phyloP scores from a whole-genome alignment of 768 basidiomycete species.

The Phylloporus sp. region DNA sequence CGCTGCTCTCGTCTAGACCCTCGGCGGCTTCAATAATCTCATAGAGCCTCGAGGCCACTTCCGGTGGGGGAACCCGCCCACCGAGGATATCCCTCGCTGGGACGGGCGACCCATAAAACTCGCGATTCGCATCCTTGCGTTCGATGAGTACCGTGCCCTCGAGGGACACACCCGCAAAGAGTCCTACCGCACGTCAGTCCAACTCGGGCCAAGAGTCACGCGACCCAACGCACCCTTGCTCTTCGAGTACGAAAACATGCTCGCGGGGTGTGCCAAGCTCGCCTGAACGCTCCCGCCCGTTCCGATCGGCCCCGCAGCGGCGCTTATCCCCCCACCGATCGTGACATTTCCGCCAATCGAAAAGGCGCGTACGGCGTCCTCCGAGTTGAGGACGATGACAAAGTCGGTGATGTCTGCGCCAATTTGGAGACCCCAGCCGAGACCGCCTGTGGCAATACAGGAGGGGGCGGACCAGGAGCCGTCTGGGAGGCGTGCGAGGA shows the following conservation, averaged over 20 bases:
- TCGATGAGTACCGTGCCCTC: conserved; percentile 95
- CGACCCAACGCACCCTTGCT: conserved; percentile 58
- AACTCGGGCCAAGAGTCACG: too few species aligned
- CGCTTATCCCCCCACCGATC: conserved; percentile 84
- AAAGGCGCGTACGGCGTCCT: conserved; percentile 94
- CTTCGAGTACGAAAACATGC: conserved; percentile 97
- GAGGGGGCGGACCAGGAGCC: conserved; percentile 97
- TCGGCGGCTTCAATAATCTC: conserved; percentile 97
- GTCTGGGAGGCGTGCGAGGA: conserved; percentile 88
- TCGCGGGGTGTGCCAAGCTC: conserved; percentile 84
- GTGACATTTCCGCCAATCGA: conserved; percentile 94
- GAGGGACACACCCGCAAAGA: conserved; percentile 91
- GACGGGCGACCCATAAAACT: conserved; percentile 91
- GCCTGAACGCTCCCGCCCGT: conserved; percentile 90
- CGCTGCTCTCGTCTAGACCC: conserved; percentile 79
- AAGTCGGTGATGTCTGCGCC: conserved; percentile 95
- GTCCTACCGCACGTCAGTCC: conserved; percentile 42
- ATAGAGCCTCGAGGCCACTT: conserved; percentile 87
- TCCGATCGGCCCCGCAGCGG: conserved; percentile 87
- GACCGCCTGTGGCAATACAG: conserved; percentile 93
- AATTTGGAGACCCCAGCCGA: conserved; percentile 93
- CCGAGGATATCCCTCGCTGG: conserved; percentile 88
- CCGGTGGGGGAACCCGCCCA: conserved; percentile 94
- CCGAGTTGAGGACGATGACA: conserved; percentile 94
- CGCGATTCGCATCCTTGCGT: conserved; percentile 92